Conservation (phyloP, 2,329 filamentous ascomycete species). For the Ascochyta koolunga region DNA sequence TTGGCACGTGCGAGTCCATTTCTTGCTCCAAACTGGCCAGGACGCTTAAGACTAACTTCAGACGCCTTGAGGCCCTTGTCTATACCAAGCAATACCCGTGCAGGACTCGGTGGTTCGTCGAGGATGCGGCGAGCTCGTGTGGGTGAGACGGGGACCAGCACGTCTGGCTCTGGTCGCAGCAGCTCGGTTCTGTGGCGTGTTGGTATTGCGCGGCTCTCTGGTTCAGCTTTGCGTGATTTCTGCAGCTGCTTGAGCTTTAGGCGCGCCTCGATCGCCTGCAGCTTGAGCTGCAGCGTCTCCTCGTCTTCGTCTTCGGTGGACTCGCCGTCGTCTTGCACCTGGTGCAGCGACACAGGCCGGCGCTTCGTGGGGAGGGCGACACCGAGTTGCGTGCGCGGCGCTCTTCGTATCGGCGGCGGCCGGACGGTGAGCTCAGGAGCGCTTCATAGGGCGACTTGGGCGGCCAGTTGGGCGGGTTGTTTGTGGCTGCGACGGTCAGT, state of each 20-base stretch:
- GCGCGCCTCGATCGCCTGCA: conserved; percentile 87
- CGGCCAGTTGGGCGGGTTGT: conserved; percentile 60
- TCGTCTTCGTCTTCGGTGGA: conserved; percentile 85
- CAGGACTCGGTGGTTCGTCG: conserved; percentile 72
- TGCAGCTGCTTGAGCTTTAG: conserved; percentile 87
- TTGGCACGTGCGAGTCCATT: conserved; percentile 46
- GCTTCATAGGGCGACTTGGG: conserved; percentile 68
- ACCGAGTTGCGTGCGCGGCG: conserved; percentile 63
- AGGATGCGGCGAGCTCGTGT: conserved; percentile 57
- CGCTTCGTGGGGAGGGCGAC: conserved; percentile 63
- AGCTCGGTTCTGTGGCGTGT: conserved; percentile 36
- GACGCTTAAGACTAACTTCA: conserved; percentile 83
- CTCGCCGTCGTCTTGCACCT: conserved; percentile 50
- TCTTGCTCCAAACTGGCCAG: conserved; percentile 51
- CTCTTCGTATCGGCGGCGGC: conserved; percentile 75
- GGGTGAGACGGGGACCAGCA: conserved; percentile 81
- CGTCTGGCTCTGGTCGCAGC: conserved; percentile 35
- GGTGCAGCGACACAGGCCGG: conserved; percentile 33
- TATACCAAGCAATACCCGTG: conserved; percentile 80
- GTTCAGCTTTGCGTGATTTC: conserved; percentile 53
- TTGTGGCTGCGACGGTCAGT: conserved; percentile 42
- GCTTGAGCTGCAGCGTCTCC: conserved; percentile 82
- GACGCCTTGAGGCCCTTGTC: conserved; percentile 83
- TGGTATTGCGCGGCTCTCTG: conserved; percentile 27
- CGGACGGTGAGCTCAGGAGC: conserved; percentile 73